phyloP scores from a whole-genome alignment of 768 basidiomycete genomes.

The Leucosporidium scottii region DNA sequence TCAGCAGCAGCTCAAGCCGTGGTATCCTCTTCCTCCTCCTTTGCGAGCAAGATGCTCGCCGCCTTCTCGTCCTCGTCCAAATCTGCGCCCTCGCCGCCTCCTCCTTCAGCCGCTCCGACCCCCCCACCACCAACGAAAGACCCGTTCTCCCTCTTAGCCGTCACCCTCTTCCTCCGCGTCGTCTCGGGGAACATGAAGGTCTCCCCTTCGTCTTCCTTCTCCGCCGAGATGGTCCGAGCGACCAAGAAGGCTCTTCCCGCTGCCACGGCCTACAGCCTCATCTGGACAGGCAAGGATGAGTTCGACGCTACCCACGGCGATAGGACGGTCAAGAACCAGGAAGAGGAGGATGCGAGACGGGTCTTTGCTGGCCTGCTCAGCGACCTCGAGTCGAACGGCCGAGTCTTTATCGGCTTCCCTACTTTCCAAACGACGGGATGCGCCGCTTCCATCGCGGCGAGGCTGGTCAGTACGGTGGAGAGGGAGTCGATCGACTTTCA shows the following conservation, averaged over 20 bases:
- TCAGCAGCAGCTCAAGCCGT: conserved; percentile 44
- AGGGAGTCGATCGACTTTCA: conserved; percentile 62
- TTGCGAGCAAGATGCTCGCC: conserved; percentile 26
- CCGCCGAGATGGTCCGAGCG: conserved; percentile 69
- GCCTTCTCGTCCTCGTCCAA: too few relatives aligned
- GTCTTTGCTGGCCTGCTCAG: conserved; percentile 32
- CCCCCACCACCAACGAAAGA: not conserved
- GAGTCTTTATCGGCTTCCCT: conserved; percentile 32
- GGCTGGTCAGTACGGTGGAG: conserved; percentile 94
- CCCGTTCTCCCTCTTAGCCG: conserved; percentile 38
- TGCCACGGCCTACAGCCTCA: conserved; percentile 67
- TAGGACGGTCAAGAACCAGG: not conserved
- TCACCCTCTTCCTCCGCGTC: conserved; percentile 39
- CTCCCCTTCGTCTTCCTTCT: conserved; percentile 40
- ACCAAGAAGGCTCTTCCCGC: conserved; percentile 91
- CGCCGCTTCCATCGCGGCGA: conserved; percentile 61
- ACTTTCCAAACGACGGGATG: conserved; percentile 74
- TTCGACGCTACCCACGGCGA: conserved; percentile 18
- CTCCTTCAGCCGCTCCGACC: conserved; percentile 13
- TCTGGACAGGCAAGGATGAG: conserved; percentile 51
- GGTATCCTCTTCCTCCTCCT: conserved; percentile 38
- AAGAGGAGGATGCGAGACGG: conserved; percentile 15
- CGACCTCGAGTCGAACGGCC: conserved; percentile 27
- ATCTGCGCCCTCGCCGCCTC: conserved; percentile 7
- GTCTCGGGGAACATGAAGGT: conserved; percentile 43